Conservation (phyloP, 257 asterid species). For the Ophiorrhiza pumila region DNA sequence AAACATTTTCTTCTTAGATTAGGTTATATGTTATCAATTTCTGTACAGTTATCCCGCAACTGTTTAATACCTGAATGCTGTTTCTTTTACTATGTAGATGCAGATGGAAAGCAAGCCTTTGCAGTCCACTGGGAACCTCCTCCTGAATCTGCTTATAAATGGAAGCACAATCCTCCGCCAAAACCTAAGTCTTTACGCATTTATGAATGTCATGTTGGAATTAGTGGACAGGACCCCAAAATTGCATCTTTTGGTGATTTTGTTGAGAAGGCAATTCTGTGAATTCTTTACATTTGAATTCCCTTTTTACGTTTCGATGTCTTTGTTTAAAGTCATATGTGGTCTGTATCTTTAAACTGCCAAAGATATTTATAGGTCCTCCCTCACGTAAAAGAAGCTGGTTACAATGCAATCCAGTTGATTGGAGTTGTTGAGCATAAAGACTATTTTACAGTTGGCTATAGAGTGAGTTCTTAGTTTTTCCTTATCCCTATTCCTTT, state of each 20-base stretch:
- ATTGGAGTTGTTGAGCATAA: conserved; percentile 94
- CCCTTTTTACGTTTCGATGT: background rate
- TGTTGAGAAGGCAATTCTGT: conserved; percentile 51
- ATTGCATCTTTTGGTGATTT: conserved; percentile 70
- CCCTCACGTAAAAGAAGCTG: conserved; percentile 86
- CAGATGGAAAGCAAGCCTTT: conserved; percentile 69
- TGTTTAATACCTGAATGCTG: conserved; percentile 15
- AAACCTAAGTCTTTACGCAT: conserved; percentile 84
- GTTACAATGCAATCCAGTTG: conserved; percentile 88
- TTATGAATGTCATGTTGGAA: conserved; percentile 96
- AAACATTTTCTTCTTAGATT: background rate
- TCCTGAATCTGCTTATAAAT: conserved; percentile 71
- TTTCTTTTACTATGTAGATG: conserved; percentile 46
- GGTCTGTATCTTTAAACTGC: conserved; percentile 20
- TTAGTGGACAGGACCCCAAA: conserved; percentile 70
- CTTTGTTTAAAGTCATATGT: background rate
- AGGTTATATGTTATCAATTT: background rate
- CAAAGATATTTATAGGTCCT: conserved; percentile 53
- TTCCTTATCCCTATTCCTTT: conserved; percentile 2
- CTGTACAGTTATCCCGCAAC: background rate
- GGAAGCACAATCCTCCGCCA: conserved; percentile 74
- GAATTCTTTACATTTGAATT: conserved; percentile 8
- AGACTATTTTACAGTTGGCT: conserved; percentile 88
- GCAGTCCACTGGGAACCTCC: conserved; percentile 99
- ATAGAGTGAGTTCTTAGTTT: conserved; percentile 58